phyloP scores from a whole-genome alignment of 2,329 filamentous ascomycete species.

The Neophaeococcomyces aloes region DNA sequence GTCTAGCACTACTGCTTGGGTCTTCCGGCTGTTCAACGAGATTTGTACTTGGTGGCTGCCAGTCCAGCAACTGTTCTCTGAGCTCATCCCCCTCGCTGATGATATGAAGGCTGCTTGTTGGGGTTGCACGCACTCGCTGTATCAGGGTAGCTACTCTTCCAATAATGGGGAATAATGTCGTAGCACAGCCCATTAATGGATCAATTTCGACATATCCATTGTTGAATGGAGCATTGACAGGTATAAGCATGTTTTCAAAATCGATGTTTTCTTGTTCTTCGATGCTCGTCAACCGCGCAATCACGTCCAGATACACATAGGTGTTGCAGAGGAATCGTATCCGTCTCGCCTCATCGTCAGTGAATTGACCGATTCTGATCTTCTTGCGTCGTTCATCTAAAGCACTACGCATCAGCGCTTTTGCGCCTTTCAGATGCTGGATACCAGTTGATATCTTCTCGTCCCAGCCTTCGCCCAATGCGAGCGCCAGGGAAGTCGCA shows the following conservation, averaged over 20 bases:
- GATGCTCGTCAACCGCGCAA: slow-evolving; percentile 55
- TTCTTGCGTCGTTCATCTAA: slow-evolving; percentile 37
- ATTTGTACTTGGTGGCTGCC: slow-evolving; percentile 44
- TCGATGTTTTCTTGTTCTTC: slow-evolving; percentile 48
- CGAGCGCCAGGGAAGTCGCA: slow-evolving; percentile 58
- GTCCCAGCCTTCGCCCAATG: slow-evolving; percentile 63
- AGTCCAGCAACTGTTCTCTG: slow-evolving; percentile 50
- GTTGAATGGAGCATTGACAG: slow-evolving; percentile 29
- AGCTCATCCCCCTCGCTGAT: slow-evolving; percentile 53
- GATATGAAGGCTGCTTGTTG: slow-evolving; percentile 49
- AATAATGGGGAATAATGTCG: slow-evolving; percentile 58
- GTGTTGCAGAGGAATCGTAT: slow-evolving; percentile 60
- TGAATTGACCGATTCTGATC: slow-evolving; percentile 18
- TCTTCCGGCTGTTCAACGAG: slow-evolving; percentile 54
- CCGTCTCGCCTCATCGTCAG: slow-evolving; percentile 30
- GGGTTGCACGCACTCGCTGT: slow-evolving; percentile 47
- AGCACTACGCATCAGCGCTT: slow-evolving; percentile 51
- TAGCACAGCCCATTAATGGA: slow-evolving; percentile 59
- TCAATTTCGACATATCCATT: slow-evolving; percentile 45
- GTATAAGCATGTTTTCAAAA: slow-evolving; percentile 39
- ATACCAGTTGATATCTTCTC: slow-evolving; percentile 58
- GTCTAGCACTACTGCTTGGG: slow-evolving; percentile 49
- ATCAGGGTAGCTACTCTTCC: slow-evolving; percentile 56
- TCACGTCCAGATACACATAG: slow-evolving; percentile 65
- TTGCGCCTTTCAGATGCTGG: slow-evolving; percentile 58